Evolutionary conservation across 768 basidiomycete genomes (phyloP).

Genomic region (Mycena indigotica): DNA sequence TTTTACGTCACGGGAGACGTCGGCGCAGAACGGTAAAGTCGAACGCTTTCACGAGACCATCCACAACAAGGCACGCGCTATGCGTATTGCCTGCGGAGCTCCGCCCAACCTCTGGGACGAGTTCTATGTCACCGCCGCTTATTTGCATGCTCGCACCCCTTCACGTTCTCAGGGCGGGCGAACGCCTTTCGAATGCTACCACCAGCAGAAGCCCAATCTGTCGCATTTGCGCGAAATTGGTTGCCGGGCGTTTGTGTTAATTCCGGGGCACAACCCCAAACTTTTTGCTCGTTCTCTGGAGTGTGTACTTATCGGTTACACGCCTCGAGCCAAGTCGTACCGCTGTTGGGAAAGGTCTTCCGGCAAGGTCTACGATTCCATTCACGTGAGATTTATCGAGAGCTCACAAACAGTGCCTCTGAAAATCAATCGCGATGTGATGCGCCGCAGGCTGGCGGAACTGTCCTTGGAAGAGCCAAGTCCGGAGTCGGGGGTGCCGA

Average conservation of each 20-base stretch:
- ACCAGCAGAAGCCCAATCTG: conserved; percentile 20
- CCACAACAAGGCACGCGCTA: conserved; percentile 9
- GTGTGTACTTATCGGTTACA: conserved; percentile 29
- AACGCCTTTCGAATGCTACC: conserved; percentile 23
- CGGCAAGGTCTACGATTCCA: conserved; percentile 1
- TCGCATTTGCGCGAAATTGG: conserved; percentile 30
- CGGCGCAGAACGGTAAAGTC: background rate
- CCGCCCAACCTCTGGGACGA: conserved; percentile 26
- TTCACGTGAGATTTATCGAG: background rate
- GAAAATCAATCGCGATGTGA: background rate
- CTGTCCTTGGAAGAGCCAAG: background rate
- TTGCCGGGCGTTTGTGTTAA: conserved; percentile 24
- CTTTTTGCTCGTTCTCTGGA: conserved; percentile 19
- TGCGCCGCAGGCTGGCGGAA: background rate
- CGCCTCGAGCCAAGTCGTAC: conserved; percentile 26
- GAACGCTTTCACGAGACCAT: background rate
- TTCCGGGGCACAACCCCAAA: conserved; percentile 25
- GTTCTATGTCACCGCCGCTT: conserved; percentile 18
- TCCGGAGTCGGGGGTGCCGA: too few relatives aligned
- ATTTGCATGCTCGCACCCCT: conserved; percentile 21
- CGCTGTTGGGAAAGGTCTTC: conserved; percentile 23
- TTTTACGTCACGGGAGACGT: background rate
- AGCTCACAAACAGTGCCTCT: background rate
- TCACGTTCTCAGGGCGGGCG: conserved; percentile 1
- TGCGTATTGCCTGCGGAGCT: background rate